Percentiles rank a stretch among this genome's conserved stretches.
These are phyloP conservation scores for Penicillium polonicum DNA, from an alignment of 2,329 filamentous ascomycete genomes.

Conservation along the genomic window DNA sequence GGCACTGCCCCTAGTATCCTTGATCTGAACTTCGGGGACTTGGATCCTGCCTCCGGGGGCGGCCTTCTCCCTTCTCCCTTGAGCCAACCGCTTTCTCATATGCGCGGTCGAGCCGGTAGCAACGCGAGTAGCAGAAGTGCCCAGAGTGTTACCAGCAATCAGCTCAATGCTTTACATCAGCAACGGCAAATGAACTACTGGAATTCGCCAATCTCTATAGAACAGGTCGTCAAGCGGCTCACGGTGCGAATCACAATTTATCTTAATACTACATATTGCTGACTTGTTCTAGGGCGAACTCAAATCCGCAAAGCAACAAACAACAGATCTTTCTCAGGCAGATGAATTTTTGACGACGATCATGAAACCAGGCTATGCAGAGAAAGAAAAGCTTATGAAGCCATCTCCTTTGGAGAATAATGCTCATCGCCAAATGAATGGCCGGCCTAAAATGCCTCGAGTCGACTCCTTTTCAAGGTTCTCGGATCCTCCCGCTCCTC, in stretches of 20 bases:
- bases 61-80: slow-evolving; percentile 68
- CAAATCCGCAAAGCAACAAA: slow-evolving; percentile 82
- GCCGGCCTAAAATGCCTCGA: slow-evolving; percentile 53
- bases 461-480: slow-evolving; percentile 79
- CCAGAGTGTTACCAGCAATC: slow-evolving; percentile 56
- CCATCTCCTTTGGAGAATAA: slow-evolving; percentile 46
- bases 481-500: slow-evolving; percentile 88
- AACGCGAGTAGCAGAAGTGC: slow-evolving; percentile 62
- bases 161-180: slow-evolving; percentile 62
- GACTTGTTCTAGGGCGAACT: slow-evolving; percentile 72
- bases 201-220: slow-evolving; percentile 85
- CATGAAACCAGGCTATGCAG: slow-evolving; percentile 66
- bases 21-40: slow-evolving; percentile 88
- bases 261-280: slow-evolving; percentile 22
- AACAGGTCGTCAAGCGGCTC: slow-evolving; percentile 87
- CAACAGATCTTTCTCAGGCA: slow-evolving; percentile 78
- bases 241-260: slow-evolving; percentile 55
- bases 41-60: slow-evolving; percentile 74
- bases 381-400: slow-evolving; percentile 49
- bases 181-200: slow-evolving; percentile 78
- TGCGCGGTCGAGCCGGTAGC: slow-evolving; percentile 68
- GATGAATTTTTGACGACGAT: slow-evolving; percentile 77
- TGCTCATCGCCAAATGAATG: slow-evolving; percentile 48
- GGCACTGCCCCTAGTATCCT: slow-evolving; percentile 69
- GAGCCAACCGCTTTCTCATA: slow-evolving; percentile 62